Base-by-base conservation (phyloP, 768 basidiomycete species). In the Gymnopilus junonius region DNA sequence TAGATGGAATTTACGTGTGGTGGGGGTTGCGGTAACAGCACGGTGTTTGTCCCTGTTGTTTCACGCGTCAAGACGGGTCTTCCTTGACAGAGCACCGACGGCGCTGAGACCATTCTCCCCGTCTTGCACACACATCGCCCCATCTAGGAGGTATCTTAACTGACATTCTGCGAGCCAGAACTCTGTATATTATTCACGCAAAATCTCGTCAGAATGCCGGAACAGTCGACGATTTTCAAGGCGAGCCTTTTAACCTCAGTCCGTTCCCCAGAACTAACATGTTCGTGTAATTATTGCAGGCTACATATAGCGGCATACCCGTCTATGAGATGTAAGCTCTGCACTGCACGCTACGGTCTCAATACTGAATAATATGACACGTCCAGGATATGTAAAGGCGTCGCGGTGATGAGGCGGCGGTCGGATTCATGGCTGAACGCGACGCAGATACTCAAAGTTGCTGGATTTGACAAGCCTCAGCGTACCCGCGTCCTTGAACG, bases 401-500 rank as follows among this genome's bases (percentile, higher is more conserved):
- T 99, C 73, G 97, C 97, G 58, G 95, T 99, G 65, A 99, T 99
- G 97, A 88, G 97, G 51, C 86, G 97, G 71, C 91, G 95, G 74
- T 85, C 93, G 37, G 97, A 99, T 79, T 92, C 92, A 42, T 99
- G 97, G 93, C 84, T 99, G 61, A 99, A 99, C 85, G 97, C 97
- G 77, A 99, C 97, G 0, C 95, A 97, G 75, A 97, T 99, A 66
- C 87, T 99, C 72, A 99, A 99, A 76, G 97, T 99, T 69, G 97
- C 96, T 29, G 97, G 97, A 10, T 99, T 99, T 70, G 97, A 99
- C 80, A 99, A 99, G 75, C 97, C 97, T 1, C 97, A 99, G 74
- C 84, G 97, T 53, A 99, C 97, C 62, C 89, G 97, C 58, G 96
- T 99, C 15, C 85, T 99, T 45, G 97, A 99, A 77, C 87, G 97